Conservation (phyloP, 202 grass and related monocot genomes). For the Carex sylvatica region DNA sequence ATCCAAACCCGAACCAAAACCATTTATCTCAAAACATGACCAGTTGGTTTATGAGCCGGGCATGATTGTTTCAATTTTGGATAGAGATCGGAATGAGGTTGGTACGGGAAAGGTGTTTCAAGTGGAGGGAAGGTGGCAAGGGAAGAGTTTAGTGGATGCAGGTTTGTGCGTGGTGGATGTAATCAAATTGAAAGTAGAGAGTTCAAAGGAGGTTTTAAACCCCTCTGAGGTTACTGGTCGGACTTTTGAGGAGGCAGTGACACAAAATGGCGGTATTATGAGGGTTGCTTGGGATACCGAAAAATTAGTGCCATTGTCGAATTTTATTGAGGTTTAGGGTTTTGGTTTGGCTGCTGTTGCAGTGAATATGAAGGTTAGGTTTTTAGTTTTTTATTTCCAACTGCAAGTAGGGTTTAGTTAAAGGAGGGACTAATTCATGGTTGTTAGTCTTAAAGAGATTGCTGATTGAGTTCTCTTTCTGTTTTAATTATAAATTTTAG, state of each 20-base stretch:
- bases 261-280: slow-evolving; percentile 55
- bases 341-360: background rate
- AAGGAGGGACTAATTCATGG: background rate
- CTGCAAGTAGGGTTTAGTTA: background rate
- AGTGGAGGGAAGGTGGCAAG: slow-evolving; percentile 41
- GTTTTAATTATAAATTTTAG: background rate
- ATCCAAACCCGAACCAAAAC: slow-evolving; percentile 25
- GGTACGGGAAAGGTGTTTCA: slow-evolving; percentile 70
- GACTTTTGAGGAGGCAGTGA: slow-evolving; percentile 65
- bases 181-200: slow-evolving; percentile 67
- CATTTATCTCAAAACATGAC: slow-evolving; percentile 35
- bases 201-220: slow-evolving; percentile 63
- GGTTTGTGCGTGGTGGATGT: slow-evolving; percentile 48
- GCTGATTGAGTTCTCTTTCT: background rate
- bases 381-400: background rate
- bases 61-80: slow-evolving; percentile 42
- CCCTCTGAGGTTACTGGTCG: slow-evolving; percentile 60
- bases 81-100: slow-evolving; percentile 57
- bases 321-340: background rate
- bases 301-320: slow-evolving; percentile 36
- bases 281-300: slow-evolving; percentile 60
- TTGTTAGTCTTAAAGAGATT: background rate
- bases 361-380: background rate
- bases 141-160: slow-evolving; percentile 39
- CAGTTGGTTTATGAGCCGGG: slow-evolving; percentile 56